These are phyloP conservation scores for Dictyostelium capitatum DNA, from an alignment of 78 protist species.

Conservation along the genomic window DNA sequence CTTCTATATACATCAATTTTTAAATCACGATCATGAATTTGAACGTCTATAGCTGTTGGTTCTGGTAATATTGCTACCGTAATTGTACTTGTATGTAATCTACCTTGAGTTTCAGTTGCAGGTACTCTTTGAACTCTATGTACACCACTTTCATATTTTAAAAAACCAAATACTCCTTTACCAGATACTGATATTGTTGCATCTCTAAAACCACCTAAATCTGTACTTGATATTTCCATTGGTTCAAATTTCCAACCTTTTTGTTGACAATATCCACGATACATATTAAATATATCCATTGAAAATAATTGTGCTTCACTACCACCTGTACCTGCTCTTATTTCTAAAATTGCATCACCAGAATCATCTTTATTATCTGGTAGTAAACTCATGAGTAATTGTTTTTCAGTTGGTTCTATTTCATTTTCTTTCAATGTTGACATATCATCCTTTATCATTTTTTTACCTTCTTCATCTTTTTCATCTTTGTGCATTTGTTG, in stretches of 20 bases:
- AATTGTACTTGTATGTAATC: constrained; percentile 94
- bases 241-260: constrained; percentile 87
- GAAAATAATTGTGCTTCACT: constrained; percentile 92
- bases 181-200: constrained; percentile 81
- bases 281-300: constrained; percentile 90
- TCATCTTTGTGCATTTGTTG: not conserved
- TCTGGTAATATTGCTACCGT: constrained; percentile 94
- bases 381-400: constrained; percentile 42
- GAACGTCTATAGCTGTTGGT: constrained; percentile 75
- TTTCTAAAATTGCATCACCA: constrained; percentile 83
- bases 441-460: constrained; percentile 46
- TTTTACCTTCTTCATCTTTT: constrained; percentile 24
- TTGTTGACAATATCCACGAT: constrained; percentile 48
- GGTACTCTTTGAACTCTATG: constrained; percentile 98
- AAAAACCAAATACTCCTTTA: constrained; percentile 82
- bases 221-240: constrained; percentile 20
- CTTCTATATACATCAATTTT: constrained; percentile 78
- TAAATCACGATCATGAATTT: constrained; percentile 78
- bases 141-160: constrained; percentile 93
- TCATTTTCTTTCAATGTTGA: not conserved
- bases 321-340: constrained; percentile 94
- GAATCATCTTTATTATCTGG: constrained; percentile 79
- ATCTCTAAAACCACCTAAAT: constrained; percentile 87
- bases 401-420: constrained; percentile 18
- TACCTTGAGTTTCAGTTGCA: constrained; percentile 91